A percentile compares a stretch with the other conserved stretches of the same genome.
phyloP scores from a whole-genome alignment of 2,329 filamentous ascomycete genomes.

The Colletotrichum sp. region DNA sequence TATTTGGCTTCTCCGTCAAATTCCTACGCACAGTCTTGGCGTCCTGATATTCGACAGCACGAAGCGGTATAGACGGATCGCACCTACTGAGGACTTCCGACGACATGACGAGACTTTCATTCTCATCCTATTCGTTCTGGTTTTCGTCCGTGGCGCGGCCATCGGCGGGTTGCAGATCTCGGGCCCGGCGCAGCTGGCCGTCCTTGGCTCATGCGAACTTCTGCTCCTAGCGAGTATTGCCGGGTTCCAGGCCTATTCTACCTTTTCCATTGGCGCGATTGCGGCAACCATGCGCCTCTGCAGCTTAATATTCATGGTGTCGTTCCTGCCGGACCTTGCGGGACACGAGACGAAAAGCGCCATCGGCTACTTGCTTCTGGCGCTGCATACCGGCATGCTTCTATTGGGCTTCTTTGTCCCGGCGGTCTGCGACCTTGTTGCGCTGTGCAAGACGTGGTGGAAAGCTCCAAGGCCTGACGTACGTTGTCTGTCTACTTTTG shows the following conservation, averaged over 20 bases:
- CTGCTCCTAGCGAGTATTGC: conserved; percentile 53
- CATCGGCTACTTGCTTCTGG: conserved; percentile 72
- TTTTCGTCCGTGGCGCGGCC: conserved; percentile 68
- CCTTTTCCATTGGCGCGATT: conserved; percentile 11
- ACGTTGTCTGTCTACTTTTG: not conserved
- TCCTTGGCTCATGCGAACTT: conserved; percentile 73
- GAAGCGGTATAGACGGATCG: conserved; percentile 72
- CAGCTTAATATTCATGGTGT: conserved; percentile 43
- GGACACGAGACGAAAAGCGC: conserved; percentile 66
- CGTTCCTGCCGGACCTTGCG: conserved; percentile 65
- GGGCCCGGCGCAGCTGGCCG: conserved; percentile 67
- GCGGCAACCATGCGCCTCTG: conserved; percentile 49
- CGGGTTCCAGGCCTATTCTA: conserved; percentile 18
- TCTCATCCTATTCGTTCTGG: conserved; percentile 66
- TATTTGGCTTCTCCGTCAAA: conserved; percentile 31
- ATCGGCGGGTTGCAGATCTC: conserved; percentile 67
- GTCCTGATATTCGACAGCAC: conserved; percentile 48
- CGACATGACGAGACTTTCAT: conserved; percentile 49
- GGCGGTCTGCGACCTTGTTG: conserved; percentile 39
- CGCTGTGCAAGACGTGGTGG: not conserved
- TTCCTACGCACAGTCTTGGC: conserved; percentile 30
- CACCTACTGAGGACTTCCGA: conserved; percentile 51
- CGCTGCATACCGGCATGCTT: conserved; percentile 69
- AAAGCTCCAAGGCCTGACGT: conserved; percentile 20
- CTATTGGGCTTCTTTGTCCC: conserved; percentile 75